Conservation (phyloP, 139 green algal species). For the Marvania coccoides region DNA sequence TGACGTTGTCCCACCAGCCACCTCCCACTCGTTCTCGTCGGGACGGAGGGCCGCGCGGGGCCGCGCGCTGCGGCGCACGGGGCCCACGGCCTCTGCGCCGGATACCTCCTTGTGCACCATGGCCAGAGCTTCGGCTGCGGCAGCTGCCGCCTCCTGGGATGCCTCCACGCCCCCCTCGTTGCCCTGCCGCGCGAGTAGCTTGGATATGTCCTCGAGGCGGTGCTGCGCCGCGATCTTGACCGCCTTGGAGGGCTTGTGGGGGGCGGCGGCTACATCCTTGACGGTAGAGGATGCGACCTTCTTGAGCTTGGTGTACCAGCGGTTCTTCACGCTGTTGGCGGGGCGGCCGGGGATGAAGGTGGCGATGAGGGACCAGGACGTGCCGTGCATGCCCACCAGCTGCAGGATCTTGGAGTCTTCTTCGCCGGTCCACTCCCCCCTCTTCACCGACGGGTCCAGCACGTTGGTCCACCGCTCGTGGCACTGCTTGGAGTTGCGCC, state of each 20-base stretch:
- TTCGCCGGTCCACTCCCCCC: slow-evolving; percentile 10
- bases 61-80: no score
- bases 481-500: slow-evolving; percentile 31
- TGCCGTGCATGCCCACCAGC: slow-evolving; percentile 7
- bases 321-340: slow-evolving; percentile 75
- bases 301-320: slow-evolving; percentile 57
- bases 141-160: neutral
- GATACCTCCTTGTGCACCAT: no score
- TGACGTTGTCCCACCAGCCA: no score
- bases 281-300: neutral
- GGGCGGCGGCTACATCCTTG: neutral
- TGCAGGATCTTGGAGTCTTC: slow-evolving; percentile 16
- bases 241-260: no score
- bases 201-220: neutral
- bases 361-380: slow-evolving; percentile 52
- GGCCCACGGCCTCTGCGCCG: no score
- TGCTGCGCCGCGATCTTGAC: neutral
- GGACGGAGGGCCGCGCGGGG: no score
- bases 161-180: neutral
- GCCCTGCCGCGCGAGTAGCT: no score
- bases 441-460: slow-evolving; percentile 22
- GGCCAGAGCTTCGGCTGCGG: neutral
- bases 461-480: slow-evolving; percentile 27
- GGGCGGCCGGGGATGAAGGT: slow-evolving; percentile 52
- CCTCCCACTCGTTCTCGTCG: no score